These are phyloP conservation scores for Apiospora pterosperma DNA, from an alignment of 2,329 filamentous ascomycete genomes.

Conservation along the genomic window DNA sequence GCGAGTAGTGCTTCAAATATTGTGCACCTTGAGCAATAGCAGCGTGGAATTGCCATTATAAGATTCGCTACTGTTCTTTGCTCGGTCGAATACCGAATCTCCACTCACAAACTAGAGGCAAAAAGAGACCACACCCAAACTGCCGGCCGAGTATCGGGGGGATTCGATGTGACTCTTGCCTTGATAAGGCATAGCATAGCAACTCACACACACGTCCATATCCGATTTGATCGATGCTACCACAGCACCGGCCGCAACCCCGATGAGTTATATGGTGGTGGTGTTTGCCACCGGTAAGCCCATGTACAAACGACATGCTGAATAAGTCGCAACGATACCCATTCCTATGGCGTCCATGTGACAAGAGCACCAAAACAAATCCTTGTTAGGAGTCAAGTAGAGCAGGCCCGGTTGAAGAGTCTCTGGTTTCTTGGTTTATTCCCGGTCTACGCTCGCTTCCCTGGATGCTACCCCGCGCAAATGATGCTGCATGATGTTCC, in stretches of 20 bases:
- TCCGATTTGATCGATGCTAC: not conserved
- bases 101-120: not conserved
- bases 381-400: not conserved
- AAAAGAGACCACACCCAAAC: not conserved
- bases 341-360: not conserved
- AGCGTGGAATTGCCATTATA: not conserved
- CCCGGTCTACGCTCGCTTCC: not conserved
- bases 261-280: not conserved
- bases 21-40: not conserved
- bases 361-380: not conserved
- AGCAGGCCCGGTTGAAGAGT: not conserved
- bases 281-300: not conserved
- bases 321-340: not conserved
- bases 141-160: conserved; percentile 2
- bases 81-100: not conserved
- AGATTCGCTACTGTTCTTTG: not conserved
- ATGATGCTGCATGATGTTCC: not conserved
- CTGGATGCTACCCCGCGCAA: not conserved
- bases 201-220: not conserved
- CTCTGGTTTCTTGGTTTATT: not conserved
- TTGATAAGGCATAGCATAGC: not conserved
- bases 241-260: not conserved
- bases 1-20: not conserved
- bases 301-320: not conserved
- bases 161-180: not conserved